Conservation (phyloP, 2,329 filamentous ascomycete species). For the Aspergillus felis region DNA sequence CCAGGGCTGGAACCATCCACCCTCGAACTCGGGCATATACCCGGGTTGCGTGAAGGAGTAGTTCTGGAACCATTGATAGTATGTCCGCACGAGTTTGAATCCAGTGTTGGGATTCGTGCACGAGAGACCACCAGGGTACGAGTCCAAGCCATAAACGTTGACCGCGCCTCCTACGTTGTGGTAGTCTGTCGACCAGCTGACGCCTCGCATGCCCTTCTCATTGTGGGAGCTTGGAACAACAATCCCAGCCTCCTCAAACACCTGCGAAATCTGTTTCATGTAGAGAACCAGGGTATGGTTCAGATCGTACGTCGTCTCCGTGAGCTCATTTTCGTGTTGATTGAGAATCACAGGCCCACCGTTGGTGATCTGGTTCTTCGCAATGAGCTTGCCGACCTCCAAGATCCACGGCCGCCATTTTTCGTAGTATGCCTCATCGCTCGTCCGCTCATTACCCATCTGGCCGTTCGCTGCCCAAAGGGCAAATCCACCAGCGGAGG, state of each 20-base stretch:
- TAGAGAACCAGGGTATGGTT: constrained; percentile 48
- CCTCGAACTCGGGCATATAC: constrained; percentile 53
- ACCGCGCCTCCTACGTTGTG: constrained; percentile 54
- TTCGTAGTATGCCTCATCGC: constrained; percentile 42
- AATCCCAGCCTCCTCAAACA: constrained; percentile 46
- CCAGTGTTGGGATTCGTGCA: constrained; percentile 49
- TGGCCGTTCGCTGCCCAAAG: constrained; percentile 48
- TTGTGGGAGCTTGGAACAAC: constrained; percentile 50
- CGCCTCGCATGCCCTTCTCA: constrained; percentile 48
- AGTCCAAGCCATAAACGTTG: constrained; percentile 37
- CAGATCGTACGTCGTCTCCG: constrained; percentile 41
- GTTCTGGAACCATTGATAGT: constrained; percentile 56
- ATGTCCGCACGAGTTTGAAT: constrained; percentile 50
- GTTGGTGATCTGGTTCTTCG: constrained; percentile 48
- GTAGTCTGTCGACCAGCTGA: constrained; percentile 55
- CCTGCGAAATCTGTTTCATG: constrained; percentile 50
- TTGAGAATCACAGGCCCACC: constrained; percentile 50
- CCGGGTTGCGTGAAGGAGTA: constrained; percentile 53
- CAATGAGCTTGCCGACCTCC: constrained; percentile 47
- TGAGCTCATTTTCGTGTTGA: constrained; percentile 54
- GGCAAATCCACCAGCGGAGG: constrained; percentile 46
- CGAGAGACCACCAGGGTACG: constrained; percentile 40
- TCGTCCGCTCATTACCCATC: constrained; percentile 42
- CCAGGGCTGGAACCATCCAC: constrained; percentile 54
- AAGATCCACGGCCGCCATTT: constrained; percentile 48